These are phyloP conservation scores for Plasmodium inui DNA, from an alignment of 169 alveolate species.

Conservation along the genomic window DNA sequence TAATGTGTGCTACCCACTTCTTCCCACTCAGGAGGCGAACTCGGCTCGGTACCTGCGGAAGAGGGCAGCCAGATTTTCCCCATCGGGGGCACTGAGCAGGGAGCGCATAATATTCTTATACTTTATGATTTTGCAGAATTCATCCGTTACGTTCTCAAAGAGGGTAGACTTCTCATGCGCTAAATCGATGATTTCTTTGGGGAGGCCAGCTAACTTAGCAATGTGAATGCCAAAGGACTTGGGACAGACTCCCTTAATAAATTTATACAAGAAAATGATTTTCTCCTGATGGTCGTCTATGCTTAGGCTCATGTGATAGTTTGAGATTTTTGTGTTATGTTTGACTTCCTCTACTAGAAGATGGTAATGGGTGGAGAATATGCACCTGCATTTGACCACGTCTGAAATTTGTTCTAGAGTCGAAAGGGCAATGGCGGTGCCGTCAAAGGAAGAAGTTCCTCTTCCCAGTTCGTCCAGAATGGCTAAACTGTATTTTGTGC, in stretches of 20 bases:
- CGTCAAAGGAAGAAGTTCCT: conserved; percentile 99
- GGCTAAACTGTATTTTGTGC: conserved; percentile 92
- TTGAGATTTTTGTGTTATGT: conserved; percentile 76
- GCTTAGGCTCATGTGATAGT: conserved; percentile 91
- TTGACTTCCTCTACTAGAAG: conserved; percentile 80
- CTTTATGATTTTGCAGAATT: conserved; percentile 62
- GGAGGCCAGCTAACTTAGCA: conserved; percentile 96
- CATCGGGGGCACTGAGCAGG: conserved; percentile 13
- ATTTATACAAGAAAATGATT: conserved; percentile 94
- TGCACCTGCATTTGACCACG: conserved; percentile 88
- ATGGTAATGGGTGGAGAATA: conserved; percentile 98
- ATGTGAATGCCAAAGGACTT: conserved; percentile 97
- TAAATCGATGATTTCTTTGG: conserved; percentile 81
- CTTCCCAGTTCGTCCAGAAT: conserved; percentile 99
- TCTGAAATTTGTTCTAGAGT: conserved; percentile 91
- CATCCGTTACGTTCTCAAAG: conserved; percentile 73
- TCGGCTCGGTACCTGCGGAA: conserved; percentile 34
- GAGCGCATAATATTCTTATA: conserved; percentile 62
- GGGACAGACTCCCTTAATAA: conserved; percentile 95
- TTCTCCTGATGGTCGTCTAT: conserved; percentile 83
- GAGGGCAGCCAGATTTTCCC: neutral
- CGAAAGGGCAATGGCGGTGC: conserved; percentile 98
- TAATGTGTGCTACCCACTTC: neutral
- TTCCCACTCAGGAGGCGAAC: neutral
- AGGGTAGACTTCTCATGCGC: conserved; percentile 61